Evolutionary conservation across 805 yeast species (phyloP).

Genomic region (Wickerhamomyces subpelliculosus): DNA sequence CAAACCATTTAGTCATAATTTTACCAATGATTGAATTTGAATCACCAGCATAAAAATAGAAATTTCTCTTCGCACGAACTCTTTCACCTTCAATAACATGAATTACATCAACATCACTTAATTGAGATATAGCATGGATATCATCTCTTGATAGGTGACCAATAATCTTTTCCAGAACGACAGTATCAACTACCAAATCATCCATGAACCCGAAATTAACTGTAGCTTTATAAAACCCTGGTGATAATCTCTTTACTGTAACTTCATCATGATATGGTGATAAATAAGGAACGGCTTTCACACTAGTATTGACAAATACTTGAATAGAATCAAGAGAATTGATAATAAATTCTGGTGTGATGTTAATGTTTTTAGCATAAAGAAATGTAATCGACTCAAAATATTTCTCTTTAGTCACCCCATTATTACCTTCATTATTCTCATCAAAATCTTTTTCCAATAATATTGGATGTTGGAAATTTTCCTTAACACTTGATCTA

Average conservation of each 20-base stretch:
- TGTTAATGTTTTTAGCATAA: background rate
- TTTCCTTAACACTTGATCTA: background rate
- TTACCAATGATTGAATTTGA: background rate
- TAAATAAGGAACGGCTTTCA: background rate
- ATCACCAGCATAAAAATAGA: background rate
- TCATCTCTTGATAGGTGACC: background rate
- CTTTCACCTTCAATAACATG: background rate
- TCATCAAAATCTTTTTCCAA: background rate
- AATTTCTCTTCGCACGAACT: background rate
- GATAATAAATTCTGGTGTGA: background rate
- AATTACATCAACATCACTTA: background rate
- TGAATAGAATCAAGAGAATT: background rate
- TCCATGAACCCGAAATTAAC: background rate
- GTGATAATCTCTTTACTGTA: background rate
- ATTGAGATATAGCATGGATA: background rate
- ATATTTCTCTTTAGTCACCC: background rate
- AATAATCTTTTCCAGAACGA: background rate
- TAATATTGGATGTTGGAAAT: background rate
- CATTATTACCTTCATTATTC: background rate
- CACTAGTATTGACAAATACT: background rate
- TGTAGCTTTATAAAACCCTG: background rate
- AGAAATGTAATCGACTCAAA: background rate
- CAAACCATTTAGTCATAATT: background rate
- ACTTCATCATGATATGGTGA: background rate
- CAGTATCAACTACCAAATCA: background rate